phyloP scores from a whole-genome alignment of 1,139 yeast genomes.

The Lodderomyces metapsilosis region DNA sequence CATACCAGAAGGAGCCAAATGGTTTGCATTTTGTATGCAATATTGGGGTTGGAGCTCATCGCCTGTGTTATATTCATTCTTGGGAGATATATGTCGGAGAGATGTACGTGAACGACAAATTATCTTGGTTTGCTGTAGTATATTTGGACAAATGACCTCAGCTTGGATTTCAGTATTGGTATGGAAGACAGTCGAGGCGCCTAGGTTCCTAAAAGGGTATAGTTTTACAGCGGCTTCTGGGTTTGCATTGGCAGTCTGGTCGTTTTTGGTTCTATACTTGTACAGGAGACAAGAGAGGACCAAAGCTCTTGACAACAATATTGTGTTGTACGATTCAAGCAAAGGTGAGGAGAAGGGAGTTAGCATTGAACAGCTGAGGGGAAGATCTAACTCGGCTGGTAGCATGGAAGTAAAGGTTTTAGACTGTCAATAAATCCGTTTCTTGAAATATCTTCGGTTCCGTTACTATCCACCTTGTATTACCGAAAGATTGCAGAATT shows the following conservation, averaged over 20 bases:
- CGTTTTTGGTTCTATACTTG: slow-evolving; percentile 51
- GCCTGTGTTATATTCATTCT: slow-evolving; percentile 46
- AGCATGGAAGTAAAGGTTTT: not conserved
- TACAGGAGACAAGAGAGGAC: slow-evolving; percentile 58
- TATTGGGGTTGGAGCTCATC: slow-evolving; percentile 53
- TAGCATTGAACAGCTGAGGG: no score
- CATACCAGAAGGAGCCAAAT: slow-evolving; percentile 42
- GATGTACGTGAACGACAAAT: slow-evolving; percentile 46
- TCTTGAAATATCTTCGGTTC: not conserved
- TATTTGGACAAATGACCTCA: slow-evolving; percentile 42
- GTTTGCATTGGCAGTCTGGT: slow-evolving; percentile 50
- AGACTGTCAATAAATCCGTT: not conserved
- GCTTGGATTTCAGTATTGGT: slow-evolving; percentile 48
- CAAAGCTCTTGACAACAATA: slow-evolving; percentile 52
- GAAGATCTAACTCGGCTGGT: not conserved
- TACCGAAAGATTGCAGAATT: slow-evolving; percentile 1
- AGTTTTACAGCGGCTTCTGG: slow-evolving; percentile 54
- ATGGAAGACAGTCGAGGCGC: slow-evolving; percentile 46
- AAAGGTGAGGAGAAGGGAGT: not conserved
- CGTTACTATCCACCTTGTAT: not conserved
- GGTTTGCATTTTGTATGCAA: slow-evolving; percentile 48
- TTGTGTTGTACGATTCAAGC: slow-evolving; percentile 45
- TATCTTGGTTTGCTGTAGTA: slow-evolving; percentile 43
- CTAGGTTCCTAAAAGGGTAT: slow-evolving; percentile 38
- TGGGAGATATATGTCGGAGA: slow-evolving; percentile 43